These are phyloP conservation scores for Pulicaria dysenterica DNA, from an alignment of 129 eudicot genomes.

Conservation along the genomic window DNA sequence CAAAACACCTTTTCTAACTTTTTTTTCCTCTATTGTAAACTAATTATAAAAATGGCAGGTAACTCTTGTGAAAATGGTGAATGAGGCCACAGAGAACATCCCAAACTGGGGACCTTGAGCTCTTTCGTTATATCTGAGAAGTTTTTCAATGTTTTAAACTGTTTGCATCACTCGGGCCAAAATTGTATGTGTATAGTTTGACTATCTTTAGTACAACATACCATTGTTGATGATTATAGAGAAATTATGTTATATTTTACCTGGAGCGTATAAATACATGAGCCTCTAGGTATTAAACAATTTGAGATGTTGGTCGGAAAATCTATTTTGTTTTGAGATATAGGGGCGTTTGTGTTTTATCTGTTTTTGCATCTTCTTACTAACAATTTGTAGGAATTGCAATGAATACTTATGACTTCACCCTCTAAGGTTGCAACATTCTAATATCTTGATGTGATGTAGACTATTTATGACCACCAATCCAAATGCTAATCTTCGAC, in stretches of 20 bases:
- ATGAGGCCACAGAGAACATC: conserved; percentile 82
- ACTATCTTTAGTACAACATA: conserved; percentile 19
- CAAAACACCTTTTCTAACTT: background rate
- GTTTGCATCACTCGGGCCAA: conserved; percentile 1
- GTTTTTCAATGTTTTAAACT: conserved; percentile 8
- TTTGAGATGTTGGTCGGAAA: background rate
- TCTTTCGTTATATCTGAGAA: background rate
- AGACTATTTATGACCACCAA: too few relatives aligned
- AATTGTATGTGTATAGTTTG: conserved; percentile 32
- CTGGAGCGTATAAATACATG: conserved; percentile 4
- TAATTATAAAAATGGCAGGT: conserved; percentile 54
- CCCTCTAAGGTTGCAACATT: too few relatives aligned
- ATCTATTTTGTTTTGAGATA: background rate
- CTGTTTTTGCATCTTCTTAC: background rate
- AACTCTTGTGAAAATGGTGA: conserved; percentile 96
- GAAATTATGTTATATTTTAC: conserved; percentile 27
- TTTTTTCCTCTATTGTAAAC: conserved; percentile 1
- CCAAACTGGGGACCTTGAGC: conserved; percentile 81
- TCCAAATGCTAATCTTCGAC: conserved; percentile 59
- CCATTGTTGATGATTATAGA: background rate
- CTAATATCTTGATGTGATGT: too few relatives aligned
- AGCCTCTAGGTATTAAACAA: background rate
- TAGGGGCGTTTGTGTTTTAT: background rate
- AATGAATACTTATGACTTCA: background rate
- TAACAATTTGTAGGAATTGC: background rate